Evolutionary conservation across 371 early-diverging fungal species (phyloP).

Genomic region (Mucor sp.): DNA sequence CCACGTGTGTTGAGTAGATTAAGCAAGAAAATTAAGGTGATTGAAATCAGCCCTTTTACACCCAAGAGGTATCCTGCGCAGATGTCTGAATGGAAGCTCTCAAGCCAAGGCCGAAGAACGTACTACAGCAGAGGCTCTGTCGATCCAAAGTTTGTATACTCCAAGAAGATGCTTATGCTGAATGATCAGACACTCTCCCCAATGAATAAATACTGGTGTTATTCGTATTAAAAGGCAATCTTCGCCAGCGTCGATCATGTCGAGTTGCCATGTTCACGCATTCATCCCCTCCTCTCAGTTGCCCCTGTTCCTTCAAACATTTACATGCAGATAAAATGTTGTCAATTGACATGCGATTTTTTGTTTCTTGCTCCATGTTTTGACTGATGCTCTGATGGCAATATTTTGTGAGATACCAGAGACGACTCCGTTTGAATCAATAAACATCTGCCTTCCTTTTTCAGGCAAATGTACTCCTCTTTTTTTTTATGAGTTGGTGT

Average conservation of each 20-base stretch:
- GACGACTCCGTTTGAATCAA: not conserved
- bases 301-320: not conserved
- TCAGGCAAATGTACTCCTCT: slow-evolving; percentile 2
- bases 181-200: slow-evolving; percentile 21
- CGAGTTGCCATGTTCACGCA: too few species aligned
- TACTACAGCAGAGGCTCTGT: slow-evolving; percentile 26
- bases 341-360: not conserved
- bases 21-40: slow-evolving; percentile 8
- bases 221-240: slow-evolving; percentile 20
- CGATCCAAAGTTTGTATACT: slow-evolving; percentile 31
- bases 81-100: slow-evolving; percentile 7
- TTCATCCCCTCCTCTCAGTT: not conserved
- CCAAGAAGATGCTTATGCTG: slow-evolving; percentile 33
- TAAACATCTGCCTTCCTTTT: not conserved
- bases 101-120: slow-evolving; percentile 12
- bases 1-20: slow-evolving; percentile 9
- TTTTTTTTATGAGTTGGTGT: not conserved
- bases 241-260: not conserved
- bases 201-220: slow-evolving; percentile 40
- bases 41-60: slow-evolving; percentile 24
- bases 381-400: too few species aligned
- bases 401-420: too few species aligned
- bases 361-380: too few species aligned
- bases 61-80: slow-evolving; percentile 9
- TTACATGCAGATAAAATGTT: not conserved